A percentile compares a stretch with the other conserved stretches of the same genome.
Evolutionary conservation across 768 basidiomycete genomes (phyloP).

Genomic region (Leucocoprinus leucothites): DNA sequence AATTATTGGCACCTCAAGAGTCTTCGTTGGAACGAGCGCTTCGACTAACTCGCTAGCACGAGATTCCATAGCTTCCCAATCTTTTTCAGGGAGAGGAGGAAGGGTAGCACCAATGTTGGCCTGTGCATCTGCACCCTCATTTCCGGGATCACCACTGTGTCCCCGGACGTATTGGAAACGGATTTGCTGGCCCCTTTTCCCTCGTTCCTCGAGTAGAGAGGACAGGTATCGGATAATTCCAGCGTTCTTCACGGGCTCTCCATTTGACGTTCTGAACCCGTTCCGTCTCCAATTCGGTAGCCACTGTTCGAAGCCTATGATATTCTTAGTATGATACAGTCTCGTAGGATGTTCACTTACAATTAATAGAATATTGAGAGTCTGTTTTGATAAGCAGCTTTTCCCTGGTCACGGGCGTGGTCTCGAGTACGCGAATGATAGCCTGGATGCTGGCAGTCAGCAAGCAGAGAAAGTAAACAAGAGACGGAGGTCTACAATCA

Average conservation of each 20-base stretch:
- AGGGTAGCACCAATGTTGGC: slow-evolving; percentile 57
- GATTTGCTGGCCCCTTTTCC: slow-evolving; percentile 49
- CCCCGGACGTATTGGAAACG: slow-evolving; percentile 72
- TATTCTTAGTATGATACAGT: slow-evolving; percentile 9
- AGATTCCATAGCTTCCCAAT: slow-evolving; percentile 49
- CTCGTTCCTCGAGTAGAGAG: slow-evolving; percentile 56
- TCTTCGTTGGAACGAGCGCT: not conserved
- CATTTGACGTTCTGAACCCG: slow-evolving; percentile 43
- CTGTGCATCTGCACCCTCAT: slow-evolving; percentile 80
- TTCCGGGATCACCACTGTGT: slow-evolving; percentile 75
- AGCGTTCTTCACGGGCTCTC: slow-evolving; percentile 67
- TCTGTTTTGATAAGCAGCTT: slow-evolving; percentile 80
- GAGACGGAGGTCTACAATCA: slow-evolving; percentile 52
- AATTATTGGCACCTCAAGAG: not conserved
- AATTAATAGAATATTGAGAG: slow-evolving; percentile 79
- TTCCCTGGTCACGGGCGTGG: slow-evolving; percentile 49
- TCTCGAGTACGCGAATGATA: slow-evolving; percentile 79
- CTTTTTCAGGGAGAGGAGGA: slow-evolving; percentile 42
- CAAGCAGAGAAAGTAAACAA: not conserved
- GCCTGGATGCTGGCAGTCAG: slow-evolving; percentile 47
- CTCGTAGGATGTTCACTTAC: slow-evolving; percentile 36
- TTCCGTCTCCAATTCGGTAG: slow-evolving; percentile 62
- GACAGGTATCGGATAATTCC: slow-evolving; percentile 69
- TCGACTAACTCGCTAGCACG: not conserved
- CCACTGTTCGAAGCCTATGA: slow-evolving; percentile 66